Evolutionary conservation across 176 grass and related monocot species (phyloP), one percentile per base, ranked within the genome.

Genomic region (Secale cereale): DNA sequence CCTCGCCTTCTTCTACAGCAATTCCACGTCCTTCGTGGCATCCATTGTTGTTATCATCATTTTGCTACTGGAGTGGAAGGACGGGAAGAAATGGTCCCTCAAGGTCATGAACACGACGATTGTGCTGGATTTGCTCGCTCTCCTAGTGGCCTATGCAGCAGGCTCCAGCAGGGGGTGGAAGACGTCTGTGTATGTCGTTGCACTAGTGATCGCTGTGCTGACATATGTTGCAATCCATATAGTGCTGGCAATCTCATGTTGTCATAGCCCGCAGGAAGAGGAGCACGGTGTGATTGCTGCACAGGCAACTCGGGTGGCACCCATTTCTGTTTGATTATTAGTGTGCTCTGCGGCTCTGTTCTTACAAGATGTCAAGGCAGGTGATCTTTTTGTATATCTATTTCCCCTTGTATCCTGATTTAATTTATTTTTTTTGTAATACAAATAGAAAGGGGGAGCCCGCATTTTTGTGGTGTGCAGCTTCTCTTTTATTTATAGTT

Each of bases 41-140:
- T 82, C 80, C 43, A 23, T 82, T 26, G 15, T 82, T 10, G 65
- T 70, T 14, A 70, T 82, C 30, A 1, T 82, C 3, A 31, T 82
- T 1, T 16, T 57, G 46, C 80, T 82, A 4, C 20, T 2, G 27
- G 11, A 31, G n/a, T 20, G 17, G n/a, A 1, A 2, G 25, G 6
- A 52, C 1, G 0, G 40, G 25, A 26, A 22, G 1, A 17, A 50
- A 15, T 39, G 12, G n/a, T 78, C 28, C 17, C 61, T 70, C 65
- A 70, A 16, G 7, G 79, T 69, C 11, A 82, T 82, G 80, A 70
- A 70, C 65, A 39, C n/a, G 2, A 32, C n/a, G 8, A 82, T 82
- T 16, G 15, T 70, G 13, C 30, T 82, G 26, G 84, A 90, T 62
- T 35, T 90, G 62, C 76, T 86, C 10, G 40, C 84, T 4, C 81